Conservation (phyloP, 140 eudicot species). For the Oenanthe javanica region DNA sequence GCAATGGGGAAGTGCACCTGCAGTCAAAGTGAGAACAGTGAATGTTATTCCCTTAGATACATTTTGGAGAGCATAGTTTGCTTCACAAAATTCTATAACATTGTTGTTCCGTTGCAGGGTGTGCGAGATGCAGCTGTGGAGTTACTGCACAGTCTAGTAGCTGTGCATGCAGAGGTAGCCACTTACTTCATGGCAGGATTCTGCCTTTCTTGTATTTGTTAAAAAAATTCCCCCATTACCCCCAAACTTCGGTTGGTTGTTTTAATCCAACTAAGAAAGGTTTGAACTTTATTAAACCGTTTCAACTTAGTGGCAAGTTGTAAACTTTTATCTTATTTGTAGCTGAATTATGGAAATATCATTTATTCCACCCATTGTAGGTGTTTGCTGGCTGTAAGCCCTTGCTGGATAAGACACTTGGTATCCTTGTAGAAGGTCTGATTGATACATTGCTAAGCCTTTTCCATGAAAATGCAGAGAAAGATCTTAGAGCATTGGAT, state of each 20-base stretch:
- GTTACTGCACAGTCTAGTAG: constrained; percentile 79
- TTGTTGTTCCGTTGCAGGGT: constrained; percentile 50
- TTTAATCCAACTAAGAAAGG: neutral
- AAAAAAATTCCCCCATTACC: neutral
- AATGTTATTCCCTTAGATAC: neutral
- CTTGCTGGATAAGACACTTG: constrained; percentile 75
- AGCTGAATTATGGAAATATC: constrained; percentile 12
- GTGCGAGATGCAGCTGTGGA: constrained; percentile 93
- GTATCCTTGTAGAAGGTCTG: constrained; percentile 83
- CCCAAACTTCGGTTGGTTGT: neutral
- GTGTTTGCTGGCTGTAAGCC: constrained; percentile 94
- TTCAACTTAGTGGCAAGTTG: neutral
- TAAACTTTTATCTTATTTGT: neutral
- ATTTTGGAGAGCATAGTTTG: neutral
- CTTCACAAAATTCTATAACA: neutral
- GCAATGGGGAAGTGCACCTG: constrained; percentile 94
- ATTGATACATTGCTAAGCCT: constrained; percentile 82
- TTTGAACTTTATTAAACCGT: neutral
- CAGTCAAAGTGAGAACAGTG: constrained; percentile 57
- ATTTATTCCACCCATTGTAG: constrained; percentile 24
- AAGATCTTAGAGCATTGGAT: constrained; percentile 72
- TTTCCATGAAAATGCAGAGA: constrained; percentile 67
- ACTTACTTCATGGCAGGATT: neutral
- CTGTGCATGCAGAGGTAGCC: constrained; percentile 96
- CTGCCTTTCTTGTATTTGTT: neutral